Evolutionary conservation across 495 filamentous ascomycete genomes (phyloP).

Genomic region (Aspergillus coremiiformis): DNA sequence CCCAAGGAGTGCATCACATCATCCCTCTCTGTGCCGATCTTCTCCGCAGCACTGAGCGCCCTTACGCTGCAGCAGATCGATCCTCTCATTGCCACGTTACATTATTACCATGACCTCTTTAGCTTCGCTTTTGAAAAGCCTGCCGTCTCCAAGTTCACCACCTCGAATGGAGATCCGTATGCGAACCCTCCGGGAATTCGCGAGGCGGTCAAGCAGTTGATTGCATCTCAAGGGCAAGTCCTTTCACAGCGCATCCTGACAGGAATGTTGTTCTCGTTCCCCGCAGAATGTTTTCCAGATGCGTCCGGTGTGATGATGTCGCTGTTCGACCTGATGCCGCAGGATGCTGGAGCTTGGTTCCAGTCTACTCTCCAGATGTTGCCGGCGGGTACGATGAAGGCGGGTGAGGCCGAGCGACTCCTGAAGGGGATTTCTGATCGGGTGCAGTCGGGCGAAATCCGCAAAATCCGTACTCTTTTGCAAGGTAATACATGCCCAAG

Average conservation of each 20-base stretch:
- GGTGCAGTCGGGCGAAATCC: constrained; percentile 62
- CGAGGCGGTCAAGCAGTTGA: constrained; percentile 61
- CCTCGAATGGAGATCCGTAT: constrained; percentile 33
- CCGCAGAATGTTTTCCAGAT: constrained; percentile 87
- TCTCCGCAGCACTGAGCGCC: constrained; percentile 77
- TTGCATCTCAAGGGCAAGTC: constrained; percentile 63
- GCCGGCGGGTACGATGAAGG: constrained; percentile 69
- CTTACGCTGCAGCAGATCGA: constrained; percentile 84
- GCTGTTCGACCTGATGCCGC: constrained; percentile 79
- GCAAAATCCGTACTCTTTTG: constrained; percentile 74
- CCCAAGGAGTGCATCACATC: constrained; percentile 74
- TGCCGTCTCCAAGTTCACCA: constrained; percentile 59
- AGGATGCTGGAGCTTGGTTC: constrained; percentile 70
- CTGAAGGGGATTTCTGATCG: constrained; percentile 58
- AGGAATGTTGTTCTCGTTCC: constrained; percentile 99
- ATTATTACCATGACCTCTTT: constrained; percentile 89
- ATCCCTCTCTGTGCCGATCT: constrained; percentile 67
- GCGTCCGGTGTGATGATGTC: constrained; percentile 85
- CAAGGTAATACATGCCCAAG: constrained; percentile 44
- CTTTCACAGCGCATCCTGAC: constrained; percentile 81
- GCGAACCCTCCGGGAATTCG: constrained; percentile 57
- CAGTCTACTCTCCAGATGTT: constrained; percentile 75
- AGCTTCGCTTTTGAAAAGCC: constrained; percentile 77
- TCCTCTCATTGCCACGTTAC: constrained; percentile 81
- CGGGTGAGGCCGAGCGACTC: constrained; percentile 54